Conservation (phyloP, 129 eudicot genomes). For the Flaveria brownii region DNA sequence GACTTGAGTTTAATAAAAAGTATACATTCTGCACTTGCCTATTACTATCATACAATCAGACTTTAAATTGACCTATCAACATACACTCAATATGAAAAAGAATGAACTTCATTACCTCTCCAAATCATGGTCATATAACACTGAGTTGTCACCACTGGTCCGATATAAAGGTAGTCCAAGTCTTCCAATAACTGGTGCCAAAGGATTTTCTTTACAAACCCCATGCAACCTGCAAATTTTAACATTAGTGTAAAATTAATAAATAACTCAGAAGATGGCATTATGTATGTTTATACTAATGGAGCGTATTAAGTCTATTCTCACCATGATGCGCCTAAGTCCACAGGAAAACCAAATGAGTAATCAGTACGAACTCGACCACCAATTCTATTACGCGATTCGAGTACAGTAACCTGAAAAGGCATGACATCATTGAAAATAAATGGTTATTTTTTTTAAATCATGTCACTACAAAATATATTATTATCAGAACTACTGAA, state of each 20-base stretch:
- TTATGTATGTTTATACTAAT: background rate
- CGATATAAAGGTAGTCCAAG: conserved; percentile 93
- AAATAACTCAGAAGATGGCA: conserved; percentile 8
- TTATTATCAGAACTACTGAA: conserved; percentile 15
- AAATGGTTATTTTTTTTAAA: background rate
- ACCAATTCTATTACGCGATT: conserved; percentile 92
- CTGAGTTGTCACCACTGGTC: conserved; percentile 98
- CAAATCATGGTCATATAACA: conserved; percentile 95
- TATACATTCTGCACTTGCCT: background rate
- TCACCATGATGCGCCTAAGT: conserved; percentile 99
- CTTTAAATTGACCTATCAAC: conserved; percentile 5
- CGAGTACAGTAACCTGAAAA: conserved; percentile 75
- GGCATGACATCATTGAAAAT: conserved; percentile 10
- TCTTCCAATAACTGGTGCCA: conserved; percentile 89
- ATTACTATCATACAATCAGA: conserved; percentile 17
- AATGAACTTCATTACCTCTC: conserved; percentile 58
- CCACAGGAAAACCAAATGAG: conserved; percentile 97
- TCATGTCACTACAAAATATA: conserved; percentile 1
- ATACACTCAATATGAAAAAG: background rate
- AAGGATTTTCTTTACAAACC: conserved; percentile 93
- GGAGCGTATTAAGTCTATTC: conserved; percentile 14
- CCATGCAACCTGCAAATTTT: conserved; percentile 87
- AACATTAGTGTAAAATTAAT: background rate
- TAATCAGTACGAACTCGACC: conserved; percentile 92
- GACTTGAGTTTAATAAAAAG: background rate